phyloP scores from a whole-genome alignment of 2,329 filamentous ascomycete species.

The Alternaria sp. region DNA sequence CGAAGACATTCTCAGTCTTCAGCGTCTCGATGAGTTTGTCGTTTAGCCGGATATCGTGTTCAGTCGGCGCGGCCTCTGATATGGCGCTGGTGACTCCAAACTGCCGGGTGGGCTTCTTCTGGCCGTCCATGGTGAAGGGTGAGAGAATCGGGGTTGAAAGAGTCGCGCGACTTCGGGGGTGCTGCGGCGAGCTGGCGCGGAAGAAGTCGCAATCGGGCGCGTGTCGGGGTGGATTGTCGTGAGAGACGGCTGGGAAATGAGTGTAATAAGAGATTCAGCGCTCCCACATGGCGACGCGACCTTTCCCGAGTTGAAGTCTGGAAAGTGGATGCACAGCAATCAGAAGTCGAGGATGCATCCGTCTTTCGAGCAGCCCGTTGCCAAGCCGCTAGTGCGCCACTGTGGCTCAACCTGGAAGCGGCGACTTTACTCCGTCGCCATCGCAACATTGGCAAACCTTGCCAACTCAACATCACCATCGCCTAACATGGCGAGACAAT shows the following conservation, averaged over 20 bases:
- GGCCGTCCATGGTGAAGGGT: constrained; percentile 39
- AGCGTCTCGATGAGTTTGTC: constrained; percentile 83
- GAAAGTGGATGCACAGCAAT: constrained; percentile 22
- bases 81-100: constrained; percentile 87
- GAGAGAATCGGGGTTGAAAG: constrained; percentile 5
- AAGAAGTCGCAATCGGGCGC: constrained; percentile 23
- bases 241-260: constrained; percentile 10
- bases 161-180: constrained; percentile 25
- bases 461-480: neutral
- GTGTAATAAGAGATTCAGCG: constrained; percentile 17
- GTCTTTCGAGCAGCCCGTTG: constrained; percentile 19
- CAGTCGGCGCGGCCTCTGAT: constrained; percentile 76
- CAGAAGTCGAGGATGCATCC: constrained; percentile 16
- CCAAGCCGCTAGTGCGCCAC: constrained; percentile 22
- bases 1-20: constrained; percentile 89
- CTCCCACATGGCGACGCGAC: constrained; percentile 43
- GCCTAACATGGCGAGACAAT: constrained; percentile 13
- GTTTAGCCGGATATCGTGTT: constrained; percentile 76
- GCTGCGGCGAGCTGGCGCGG: constrained; percentile 26
- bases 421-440: neutral
- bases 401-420: neutral
- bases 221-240: constrained; percentile 18
- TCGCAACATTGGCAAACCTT: neutral
- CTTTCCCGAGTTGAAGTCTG: constrained; percentile 13
- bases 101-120: constrained; percentile 33